Base-by-base conservation (phyloP, 2,329 filamentous ascomycete genomes). In the Fusarium sp. region DNA sequence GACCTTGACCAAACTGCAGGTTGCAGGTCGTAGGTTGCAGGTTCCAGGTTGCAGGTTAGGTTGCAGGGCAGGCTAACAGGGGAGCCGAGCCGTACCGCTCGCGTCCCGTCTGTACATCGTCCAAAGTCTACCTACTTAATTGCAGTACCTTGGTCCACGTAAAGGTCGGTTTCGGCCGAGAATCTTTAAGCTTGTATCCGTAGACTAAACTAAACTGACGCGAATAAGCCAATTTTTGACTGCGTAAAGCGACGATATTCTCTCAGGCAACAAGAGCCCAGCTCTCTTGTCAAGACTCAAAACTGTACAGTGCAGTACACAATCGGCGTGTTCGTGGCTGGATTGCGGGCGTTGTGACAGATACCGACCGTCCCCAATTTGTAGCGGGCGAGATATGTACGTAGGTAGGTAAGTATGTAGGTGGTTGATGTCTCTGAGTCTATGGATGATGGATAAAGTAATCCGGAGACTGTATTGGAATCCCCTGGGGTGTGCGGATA, bases 11-110 rank as follows among this genome's bases (percentile, higher is more conserved):
- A 30, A 57, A 47, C 51, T 56, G 66, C 40, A 70, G 57, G 66
- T 55, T 61, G 59, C 54, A 68, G 57, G 63, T 13, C 4, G 27
- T 4, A 30, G 27, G 11, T 13, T 13, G 27, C 27, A 30, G 27
- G 9, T 22, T 22, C 3, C 20, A 22, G 20, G 25, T 27, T 27
- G 25, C 25, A 27, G 3, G 25, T 27, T 56, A 70, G 57, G 65
- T 55, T 68, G 59, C 58, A 68, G 57, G 63, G 58, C 58, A 57
- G 63, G 63, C 63, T 70, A 70, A 59, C 20, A 69, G 48, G 65
- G 59, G 71, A 68, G 57, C 61, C 69, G 65, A 73, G 71, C 71
- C 67, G 70, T 67, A 69, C 65, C 66, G 62, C 67, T 69, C 60
- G 51, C 61, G 51, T 62, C 67, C 67, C 67, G 65, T 41, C 53